Evolutionary conservation across 805 yeast species (phyloP).

Genomic region (Metschnikowia shivogae): DNA sequence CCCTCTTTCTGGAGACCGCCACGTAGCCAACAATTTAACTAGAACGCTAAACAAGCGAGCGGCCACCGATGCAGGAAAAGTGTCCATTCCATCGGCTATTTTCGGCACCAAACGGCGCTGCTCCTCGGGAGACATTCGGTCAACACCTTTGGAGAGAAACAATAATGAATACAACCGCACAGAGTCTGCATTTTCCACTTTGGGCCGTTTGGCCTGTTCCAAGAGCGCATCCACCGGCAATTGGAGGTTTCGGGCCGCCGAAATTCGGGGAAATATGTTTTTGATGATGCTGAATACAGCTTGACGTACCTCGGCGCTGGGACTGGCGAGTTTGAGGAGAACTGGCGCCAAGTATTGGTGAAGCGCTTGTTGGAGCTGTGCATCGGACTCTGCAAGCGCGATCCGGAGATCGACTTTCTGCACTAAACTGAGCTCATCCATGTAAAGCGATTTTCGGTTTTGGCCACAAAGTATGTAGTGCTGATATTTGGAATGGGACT

Average conservation of each 20-base stretch:
- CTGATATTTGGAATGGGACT: background rate
- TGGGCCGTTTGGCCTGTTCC: conserved; percentile 58
- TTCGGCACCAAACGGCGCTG: conserved; percentile 43
- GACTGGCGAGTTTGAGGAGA: conserved; percentile 71
- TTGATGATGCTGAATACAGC: conserved; percentile 65
- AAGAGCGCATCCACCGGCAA: conserved; percentile 64
- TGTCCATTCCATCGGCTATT: conserved; percentile 45
- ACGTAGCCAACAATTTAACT: conserved; percentile 46
- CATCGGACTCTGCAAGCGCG: conserved; percentile 68
- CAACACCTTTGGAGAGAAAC: conserved; percentile 65
- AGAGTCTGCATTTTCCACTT: conserved; percentile 40
- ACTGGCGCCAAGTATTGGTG: conserved; percentile 70
- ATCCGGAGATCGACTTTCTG: conserved; percentile 79
- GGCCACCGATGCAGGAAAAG: conserved; percentile 29
- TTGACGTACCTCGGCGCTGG: conserved; percentile 58
- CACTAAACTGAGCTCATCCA: conserved; percentile 52
- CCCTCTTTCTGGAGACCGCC: conserved; percentile 49
- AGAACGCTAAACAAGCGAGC: conserved; percentile 63
- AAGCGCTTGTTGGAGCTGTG: conserved; percentile 58
- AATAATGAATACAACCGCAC: conserved; percentile 62
- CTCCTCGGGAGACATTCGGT: conserved; percentile 41
- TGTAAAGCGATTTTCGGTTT: too few species aligned
- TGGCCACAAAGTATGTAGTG: background rate
- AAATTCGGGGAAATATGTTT: conserved; percentile 63
- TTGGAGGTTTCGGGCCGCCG: conserved; percentile 48